phyloP scores from a whole-genome alignment of 768 basidiomycete genomes.

The Pilatotrama ljubarskyi region DNA sequence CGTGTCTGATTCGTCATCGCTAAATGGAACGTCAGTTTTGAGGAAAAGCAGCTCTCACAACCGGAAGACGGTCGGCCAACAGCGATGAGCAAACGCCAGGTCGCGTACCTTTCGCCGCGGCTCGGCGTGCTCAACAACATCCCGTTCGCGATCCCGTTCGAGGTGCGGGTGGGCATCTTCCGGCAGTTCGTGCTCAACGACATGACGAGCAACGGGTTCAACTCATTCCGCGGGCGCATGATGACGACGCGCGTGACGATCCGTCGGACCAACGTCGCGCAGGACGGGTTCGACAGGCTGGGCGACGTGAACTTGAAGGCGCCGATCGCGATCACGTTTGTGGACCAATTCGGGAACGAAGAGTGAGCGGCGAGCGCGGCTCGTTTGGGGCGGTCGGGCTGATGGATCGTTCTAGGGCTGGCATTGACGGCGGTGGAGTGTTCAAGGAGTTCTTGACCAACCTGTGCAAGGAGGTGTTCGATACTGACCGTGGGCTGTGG shows the following conservation, averaged over 20 bases:
- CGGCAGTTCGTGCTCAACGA: slow-evolving; percentile 79
- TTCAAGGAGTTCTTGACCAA: slow-evolving; percentile 98
- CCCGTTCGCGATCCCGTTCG: slow-evolving; percentile 93
- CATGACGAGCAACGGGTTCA: slow-evolving; percentile 29
- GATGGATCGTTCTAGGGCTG: slow-evolving; percentile 50
- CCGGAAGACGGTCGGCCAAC: slow-evolving; percentile 26
- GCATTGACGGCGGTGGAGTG: slow-evolving; percentile 95
- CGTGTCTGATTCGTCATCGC: background rate
- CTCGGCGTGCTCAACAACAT: slow-evolving; percentile 93
- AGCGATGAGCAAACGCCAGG: slow-evolving; percentile 61
- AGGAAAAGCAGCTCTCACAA: slow-evolving; percentile 57
- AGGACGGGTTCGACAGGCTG: slow-evolving; percentile 90
- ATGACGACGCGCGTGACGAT: slow-evolving; percentile 49
- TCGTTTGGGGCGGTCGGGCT: background rate
- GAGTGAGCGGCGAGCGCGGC: slow-evolving; percentile 55
- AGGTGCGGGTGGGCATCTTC: slow-evolving; percentile 87
- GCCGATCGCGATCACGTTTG: slow-evolving; percentile 87
- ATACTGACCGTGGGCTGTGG: slow-evolving; percentile 94
- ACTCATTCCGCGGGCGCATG: slow-evolving; percentile 21
- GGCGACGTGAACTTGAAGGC: slow-evolving; percentile 76
- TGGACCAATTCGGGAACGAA: slow-evolving; percentile 83
- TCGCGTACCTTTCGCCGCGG: slow-evolving; percentile 77
- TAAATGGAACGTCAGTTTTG: slow-evolving; percentile 45
- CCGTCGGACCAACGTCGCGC: slow-evolving; percentile 73
- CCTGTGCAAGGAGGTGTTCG: slow-evolving; percentile 90